Percentiles rank a stretch among this genome's conserved stretches.
Conservation (phyloP, 306 rosid species). For the Cucurbita argyrosperma region DNA sequence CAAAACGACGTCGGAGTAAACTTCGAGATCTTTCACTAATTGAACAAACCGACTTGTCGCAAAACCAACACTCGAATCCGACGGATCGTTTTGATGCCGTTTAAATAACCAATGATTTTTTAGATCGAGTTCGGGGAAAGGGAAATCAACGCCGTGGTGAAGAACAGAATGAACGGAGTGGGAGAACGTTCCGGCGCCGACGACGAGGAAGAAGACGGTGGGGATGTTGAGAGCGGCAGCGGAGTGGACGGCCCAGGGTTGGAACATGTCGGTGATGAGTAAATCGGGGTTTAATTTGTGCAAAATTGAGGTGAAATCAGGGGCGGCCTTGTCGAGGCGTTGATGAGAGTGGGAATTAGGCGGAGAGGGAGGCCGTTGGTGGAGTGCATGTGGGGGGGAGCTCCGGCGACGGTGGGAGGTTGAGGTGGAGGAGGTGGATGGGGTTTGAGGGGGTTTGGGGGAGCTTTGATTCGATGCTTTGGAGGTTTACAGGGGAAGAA, state of each 20-base stretch:
- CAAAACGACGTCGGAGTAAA: neutral
- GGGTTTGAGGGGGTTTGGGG: neutral
- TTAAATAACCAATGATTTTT: neutral
- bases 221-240: slow-evolving; percentile 12
- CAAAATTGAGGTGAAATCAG: neutral
- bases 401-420: slow-evolving; percentile 9
- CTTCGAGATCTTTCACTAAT: neutral
- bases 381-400: slow-evolving; percentile 16
- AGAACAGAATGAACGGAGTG: neutral
- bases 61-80: neutral
- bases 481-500: neutral
- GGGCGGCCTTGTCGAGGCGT: slow-evolving; percentile 15
- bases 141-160: too few species aligned
- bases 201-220: neutral
- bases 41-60: neutral
- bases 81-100: neutral
- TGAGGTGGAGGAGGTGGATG: neutral
- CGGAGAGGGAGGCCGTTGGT: slow-evolving; percentile 15
- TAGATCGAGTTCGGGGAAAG: neutral
- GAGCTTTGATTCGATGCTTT: neutral
- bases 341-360: slow-evolving; percentile 8
- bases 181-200: neutral
- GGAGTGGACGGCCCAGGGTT: slow-evolving; percentile 10
- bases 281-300: neutral
- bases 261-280: slow-evolving; percentile 13